These are phyloP conservation scores for Septoria linicola DNA, from an alignment of 2,329 filamentous ascomycete species.

Conservation along the genomic window DNA sequence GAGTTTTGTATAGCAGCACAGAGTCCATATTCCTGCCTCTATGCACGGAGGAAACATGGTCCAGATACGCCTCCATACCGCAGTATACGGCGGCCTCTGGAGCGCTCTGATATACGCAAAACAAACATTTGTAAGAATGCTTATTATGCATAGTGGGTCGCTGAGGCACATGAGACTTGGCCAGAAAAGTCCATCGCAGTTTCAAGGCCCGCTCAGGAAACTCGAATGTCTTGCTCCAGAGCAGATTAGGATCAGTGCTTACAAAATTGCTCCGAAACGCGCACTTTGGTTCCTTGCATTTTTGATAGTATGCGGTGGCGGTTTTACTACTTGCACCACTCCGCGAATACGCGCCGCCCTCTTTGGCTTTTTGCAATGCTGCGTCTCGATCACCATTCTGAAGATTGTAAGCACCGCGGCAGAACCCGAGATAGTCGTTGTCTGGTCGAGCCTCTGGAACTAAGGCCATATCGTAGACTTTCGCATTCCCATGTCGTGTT, in stretches of 20 bases:
- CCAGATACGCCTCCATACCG: slow-evolving; percentile 44
- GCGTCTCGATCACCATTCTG: slow-evolving; percentile 36
- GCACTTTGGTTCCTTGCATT: slow-evolving; percentile 45
- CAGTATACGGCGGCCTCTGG: slow-evolving; percentile 6
- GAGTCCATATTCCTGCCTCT: slow-evolving; percentile 34
- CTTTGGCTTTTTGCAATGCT: slow-evolving; percentile 33
- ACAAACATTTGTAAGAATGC: slow-evolving; percentile 46
- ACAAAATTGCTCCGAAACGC: slow-evolving; percentile 45
- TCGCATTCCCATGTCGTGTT: neutral
- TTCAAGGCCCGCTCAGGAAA: slow-evolving; percentile 37
- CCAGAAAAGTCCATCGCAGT: slow-evolving; percentile 50
- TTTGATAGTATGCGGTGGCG: slow-evolving; percentile 32
- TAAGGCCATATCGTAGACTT: slow-evolving; percentile 1
- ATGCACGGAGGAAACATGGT: slow-evolving; percentile 42
- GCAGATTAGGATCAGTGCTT: slow-evolving; percentile 25
- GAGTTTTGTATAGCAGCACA: slow-evolving; percentile 41
- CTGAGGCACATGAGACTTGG: slow-evolving; percentile 46
- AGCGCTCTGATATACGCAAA: slow-evolving; percentile 43
- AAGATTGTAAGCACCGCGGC: slow-evolving; percentile 46
- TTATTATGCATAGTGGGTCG: slow-evolving; percentile 29
- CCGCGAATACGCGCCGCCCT: slow-evolving; percentile 16
- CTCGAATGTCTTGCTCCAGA: slow-evolving; percentile 27
- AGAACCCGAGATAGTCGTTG: slow-evolving; percentile 42
- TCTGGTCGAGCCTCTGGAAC: slow-evolving; percentile 30
- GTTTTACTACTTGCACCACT: slow-evolving; percentile 1